These are phyloP conservation scores for Cladochytrium tenue DNA, from an alignment of 371 early-diverging fungal genomes.

Conservation along the genomic window DNA sequence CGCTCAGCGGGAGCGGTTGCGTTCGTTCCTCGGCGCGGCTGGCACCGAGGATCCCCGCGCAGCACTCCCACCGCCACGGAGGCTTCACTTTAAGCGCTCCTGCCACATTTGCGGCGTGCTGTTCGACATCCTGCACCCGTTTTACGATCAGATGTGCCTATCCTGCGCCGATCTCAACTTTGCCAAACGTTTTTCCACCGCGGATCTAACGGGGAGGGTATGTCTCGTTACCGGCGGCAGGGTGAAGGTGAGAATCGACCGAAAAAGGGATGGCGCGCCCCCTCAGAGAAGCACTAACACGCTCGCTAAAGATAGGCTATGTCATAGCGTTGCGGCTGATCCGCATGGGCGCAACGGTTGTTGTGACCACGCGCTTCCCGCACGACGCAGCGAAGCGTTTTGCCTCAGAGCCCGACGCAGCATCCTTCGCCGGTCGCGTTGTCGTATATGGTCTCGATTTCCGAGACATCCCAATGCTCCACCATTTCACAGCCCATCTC, in stretches of 20 bases:
- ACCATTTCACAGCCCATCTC: slow-evolving; percentile 40
- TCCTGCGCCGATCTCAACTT: slow-evolving; percentile 43
- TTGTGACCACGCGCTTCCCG: slow-evolving; percentile 50
- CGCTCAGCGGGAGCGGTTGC: background rate
- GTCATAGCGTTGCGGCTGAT: slow-evolving; percentile 43
- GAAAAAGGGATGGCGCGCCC: slow-evolving; percentile 10
- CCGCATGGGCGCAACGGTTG: slow-evolving; percentile 40
- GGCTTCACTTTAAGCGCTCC: slow-evolving; percentile 31
- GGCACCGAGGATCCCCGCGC: background rate
- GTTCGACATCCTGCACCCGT: slow-evolving; percentile 34
- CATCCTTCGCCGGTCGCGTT: slow-evolving; percentile 29
- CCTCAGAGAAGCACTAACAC: no score
- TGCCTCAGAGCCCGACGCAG: slow-evolving; percentile 37
- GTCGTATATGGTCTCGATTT: slow-evolving; percentile 46
- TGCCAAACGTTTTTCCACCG: slow-evolving; percentile 33
- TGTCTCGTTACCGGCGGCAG: slow-evolving; percentile 49
- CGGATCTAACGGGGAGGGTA: slow-evolving; percentile 40
- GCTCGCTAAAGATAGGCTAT: slow-evolving; percentile 39
- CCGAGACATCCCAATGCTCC: slow-evolving; percentile 45
- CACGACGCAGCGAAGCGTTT: slow-evolving; percentile 43
- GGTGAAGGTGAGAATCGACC: slow-evolving; percentile 33
- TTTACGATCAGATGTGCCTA: slow-evolving; percentile 47
- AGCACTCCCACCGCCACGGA: slow-evolving; percentile 6
- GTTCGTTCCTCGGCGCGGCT: background rate
- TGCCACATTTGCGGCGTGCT: slow-evolving; percentile 41